Evolutionary conservation across 352 stramenopile genomes (phyloP), one percentile per base, ranked within the genome.

Genomic region (Pythium aristosporum): DNA sequence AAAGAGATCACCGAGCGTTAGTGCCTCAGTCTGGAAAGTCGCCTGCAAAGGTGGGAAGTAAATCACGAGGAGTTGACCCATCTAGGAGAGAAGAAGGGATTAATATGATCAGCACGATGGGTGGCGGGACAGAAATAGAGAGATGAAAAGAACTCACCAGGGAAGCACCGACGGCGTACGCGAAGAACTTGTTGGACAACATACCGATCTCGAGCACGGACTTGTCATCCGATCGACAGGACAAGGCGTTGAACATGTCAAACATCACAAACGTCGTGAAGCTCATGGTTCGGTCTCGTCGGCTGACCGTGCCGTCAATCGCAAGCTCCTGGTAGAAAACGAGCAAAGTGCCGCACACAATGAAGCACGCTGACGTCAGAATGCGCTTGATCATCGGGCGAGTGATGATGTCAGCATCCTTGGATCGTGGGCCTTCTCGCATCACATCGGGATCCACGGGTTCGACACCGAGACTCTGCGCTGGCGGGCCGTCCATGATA

Each of bases 261-360:
- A 98, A 99, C 77, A 98, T 97, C 28, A 99, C 96, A 73, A 99
- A 99, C 13, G 94, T 99, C 66, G 97, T 99, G 79, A 99, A 99
- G 57, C 96, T 99, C 96, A 99, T 98, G 16, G 97, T 99, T 34
- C 94, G 97, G 66, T 99, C 97, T 41, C 96, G 87, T 46, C 89
- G 82, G 58, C 86, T 98, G n/a, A 98, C 84, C 11, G 82, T 79
- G 15, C 91, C 91, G 68, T 98, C 96, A 34, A 89, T 80, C 16
- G 69, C 80, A 18, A 95, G 61, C 60, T 96, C 88, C 52, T 92
- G 73, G 70, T 90, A 91, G 60, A 95, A 96, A 20, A 96, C 83
- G 58, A 83, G 95, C 21, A 96, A 56, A 5, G 85, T 94, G 28
- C 87, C 85, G 9, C 71, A 75, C 23, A 92, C 83, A 54, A 94